Evolutionary conservation across 352 stramenopile genomes (phyloP), one percentile per base, ranked within the genome.

Genomic region (Phytophthora citricola): DNA sequence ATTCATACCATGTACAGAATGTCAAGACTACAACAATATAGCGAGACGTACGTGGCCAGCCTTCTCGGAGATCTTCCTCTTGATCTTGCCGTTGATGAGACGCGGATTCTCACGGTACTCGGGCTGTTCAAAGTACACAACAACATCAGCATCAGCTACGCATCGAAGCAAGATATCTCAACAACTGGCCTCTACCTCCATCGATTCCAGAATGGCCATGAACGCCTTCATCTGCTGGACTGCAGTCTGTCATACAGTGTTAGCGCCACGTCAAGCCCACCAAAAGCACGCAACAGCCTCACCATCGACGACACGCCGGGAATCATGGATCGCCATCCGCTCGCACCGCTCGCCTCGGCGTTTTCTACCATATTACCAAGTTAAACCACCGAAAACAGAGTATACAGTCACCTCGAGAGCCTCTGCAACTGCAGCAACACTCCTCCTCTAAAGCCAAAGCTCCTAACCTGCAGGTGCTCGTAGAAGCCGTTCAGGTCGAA

Each of bases 181-280:
- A 31, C 22, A 29, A 44, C n/a, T 6, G 29, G 47, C 12, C 1
- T 31, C 26, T 60, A 91, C 85, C 61, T 95, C 86, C 43, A 89
- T 88, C 24, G 76, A 73, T 58, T 95, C 86, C 41, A 95, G 53
- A 46, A 94, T 95, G 47, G 64, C 59, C 78, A 95, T 82, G 63
- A 92, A 93, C 36, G 69, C 57, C 73, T 95, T 95, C 61, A 95
- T 79, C 60, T 95, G 88, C 68, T 95, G 85, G 41, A 95, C 87
- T 17, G 83, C 85, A 65, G 79, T 91, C 87, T 95, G 38, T 58
- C 2, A 57, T 26, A 4, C 6, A 53, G 24, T 11, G 53, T 55
- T 29, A 69, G 45, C 43, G 60, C 38, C 8, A n/a, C 11, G 41
- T 50, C 11, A 56, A 63, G 8, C 12, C 9, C 2, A 14, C 15